These are phyloP conservation scores for Leptographium procerum DNA, from an alignment of 2,329 filamentous ascomycete species.

Conservation along the genomic window DNA sequence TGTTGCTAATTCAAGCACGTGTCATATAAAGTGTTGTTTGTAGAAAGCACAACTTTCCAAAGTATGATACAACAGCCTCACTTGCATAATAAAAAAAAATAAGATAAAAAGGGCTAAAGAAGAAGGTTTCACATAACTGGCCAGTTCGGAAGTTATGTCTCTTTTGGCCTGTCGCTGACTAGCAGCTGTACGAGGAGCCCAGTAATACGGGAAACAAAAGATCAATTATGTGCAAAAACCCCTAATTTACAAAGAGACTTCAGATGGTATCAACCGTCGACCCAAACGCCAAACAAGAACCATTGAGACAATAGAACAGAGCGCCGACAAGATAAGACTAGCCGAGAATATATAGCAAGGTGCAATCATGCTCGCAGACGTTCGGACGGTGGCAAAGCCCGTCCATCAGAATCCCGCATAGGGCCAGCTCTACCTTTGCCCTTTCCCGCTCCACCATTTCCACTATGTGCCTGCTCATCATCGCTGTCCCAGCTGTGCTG, in stretches of 20 bases:
- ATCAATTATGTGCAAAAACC: not conserved
- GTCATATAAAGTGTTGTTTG: not conserved
- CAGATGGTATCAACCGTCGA: not conserved
- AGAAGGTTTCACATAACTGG: not conserved
- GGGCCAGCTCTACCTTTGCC: constrained; percentile 27
- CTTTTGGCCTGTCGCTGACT: not conserved
- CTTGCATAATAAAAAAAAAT: too few relatives aligned
- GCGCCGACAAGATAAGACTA: not conserved
- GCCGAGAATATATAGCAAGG: not conserved
- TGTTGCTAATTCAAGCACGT: not conserved
- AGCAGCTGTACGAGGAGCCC: not conserved
- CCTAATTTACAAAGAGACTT: not conserved
- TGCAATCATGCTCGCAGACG: constrained; percentile 28
- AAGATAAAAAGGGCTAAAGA: too few relatives aligned
- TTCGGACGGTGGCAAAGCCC: constrained; percentile 41
- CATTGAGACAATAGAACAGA: not conserved
- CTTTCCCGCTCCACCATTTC: constrained; percentile 30
- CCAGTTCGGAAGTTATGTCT: not conserved
- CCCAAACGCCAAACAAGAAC: not conserved
- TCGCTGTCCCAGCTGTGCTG: constrained; percentile 23
- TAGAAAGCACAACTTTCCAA: not conserved
- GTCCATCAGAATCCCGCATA: constrained; percentile 37
- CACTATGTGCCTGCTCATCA: constrained; percentile 29
- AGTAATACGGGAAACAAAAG: not conserved
- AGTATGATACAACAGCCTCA: too few relatives aligned